Evolutionary conservation across 1,284 basidiomycete species (phyloP), one percentile per base, ranked within the genome.

Genomic region (Sporisorium exsertum): DNA sequence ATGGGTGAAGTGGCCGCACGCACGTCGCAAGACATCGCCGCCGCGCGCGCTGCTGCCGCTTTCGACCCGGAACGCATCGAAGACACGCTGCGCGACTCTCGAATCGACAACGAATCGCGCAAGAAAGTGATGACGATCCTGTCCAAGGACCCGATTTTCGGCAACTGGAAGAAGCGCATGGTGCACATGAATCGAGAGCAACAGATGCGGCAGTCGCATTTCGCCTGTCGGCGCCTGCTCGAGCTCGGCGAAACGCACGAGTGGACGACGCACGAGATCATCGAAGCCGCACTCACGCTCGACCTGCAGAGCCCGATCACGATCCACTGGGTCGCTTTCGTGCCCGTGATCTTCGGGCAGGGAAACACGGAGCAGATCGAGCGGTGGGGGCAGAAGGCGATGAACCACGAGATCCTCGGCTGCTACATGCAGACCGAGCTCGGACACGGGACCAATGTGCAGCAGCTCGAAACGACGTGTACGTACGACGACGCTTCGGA

Each of bases 391-490:
- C 53, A 70, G 42, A 64, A 72, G 46, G 81, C 82, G 29, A 83
- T 83, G 82, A 77, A 72, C 46, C 79, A 82, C 62, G 77, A 84
- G 65, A 82, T 82, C 49, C 54, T 86, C 50, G 81, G 81, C 26
- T 83, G 80, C 57, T 83, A 84, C 67, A 82, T 72, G 46, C 86
- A 87, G 73, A 86, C 86, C 10, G 86, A 86, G 63, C 78, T 94
- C 16, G 92, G 90, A 0, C 93, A 94, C 76, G 93, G 93, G 9
- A 82, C 79, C 26, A 82, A 82, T 51, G 80, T 83, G 9, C 79
- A 79, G 37, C 70, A 63, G 4, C 87, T 94, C 29, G 93, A 94
- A 85, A 94, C 93, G 0, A 93, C 91, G 0, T 92, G 92, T 6
- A 93, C 91, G 0, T 94, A 91, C 84, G 87, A 92, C 35, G 89